Evolutionary conservation across 2,329 filamentous ascomycete species (phyloP).

Genomic region (Cryphonectria naterciae): DNA sequence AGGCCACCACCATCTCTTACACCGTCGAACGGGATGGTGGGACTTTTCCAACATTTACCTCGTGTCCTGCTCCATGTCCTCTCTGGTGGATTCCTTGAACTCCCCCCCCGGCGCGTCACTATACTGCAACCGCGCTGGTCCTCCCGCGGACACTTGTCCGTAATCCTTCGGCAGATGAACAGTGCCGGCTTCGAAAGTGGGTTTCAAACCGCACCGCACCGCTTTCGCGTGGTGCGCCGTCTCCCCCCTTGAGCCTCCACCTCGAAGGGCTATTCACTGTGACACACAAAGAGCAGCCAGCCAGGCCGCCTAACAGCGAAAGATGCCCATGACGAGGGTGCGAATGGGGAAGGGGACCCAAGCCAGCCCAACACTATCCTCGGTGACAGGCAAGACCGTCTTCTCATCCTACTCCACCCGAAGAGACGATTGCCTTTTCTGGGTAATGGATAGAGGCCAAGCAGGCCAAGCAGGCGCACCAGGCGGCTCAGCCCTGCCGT

Average conservation of each 20-base stretch:
- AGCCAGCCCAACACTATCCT: background rate
- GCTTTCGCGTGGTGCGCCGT: background rate
- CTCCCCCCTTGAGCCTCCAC: background rate
- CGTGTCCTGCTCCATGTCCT: background rate
- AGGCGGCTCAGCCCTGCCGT: slow-evolving; percentile 25
- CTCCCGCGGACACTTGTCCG: slow-evolving; percentile 21
- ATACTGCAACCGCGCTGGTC: slow-evolving; percentile 2
- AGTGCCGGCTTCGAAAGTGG: background rate
- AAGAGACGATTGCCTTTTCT: slow-evolving; percentile 3
- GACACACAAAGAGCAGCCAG: background rate
- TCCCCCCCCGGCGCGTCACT: background rate
- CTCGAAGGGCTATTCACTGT: background rate
- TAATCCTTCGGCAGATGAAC: slow-evolving; percentile 25
- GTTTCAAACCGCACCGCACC: background rate
- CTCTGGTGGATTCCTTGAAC: background rate
- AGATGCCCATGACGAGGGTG: no score
- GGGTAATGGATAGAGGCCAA: slow-evolving; percentile 5
- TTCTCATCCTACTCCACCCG: slow-evolving; percentile 3
- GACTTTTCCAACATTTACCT: background rate
- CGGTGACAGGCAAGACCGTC: slow-evolving; percentile 9
- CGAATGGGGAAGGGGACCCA: background rate
- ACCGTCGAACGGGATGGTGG: background rate
- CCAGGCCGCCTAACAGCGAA: background rate
- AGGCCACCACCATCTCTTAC: background rate
- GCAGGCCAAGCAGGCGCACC: background rate